Conservation (phyloP, 495 filamentous ascomycete genomes). For the Xylaria flabelliformis region DNA sequence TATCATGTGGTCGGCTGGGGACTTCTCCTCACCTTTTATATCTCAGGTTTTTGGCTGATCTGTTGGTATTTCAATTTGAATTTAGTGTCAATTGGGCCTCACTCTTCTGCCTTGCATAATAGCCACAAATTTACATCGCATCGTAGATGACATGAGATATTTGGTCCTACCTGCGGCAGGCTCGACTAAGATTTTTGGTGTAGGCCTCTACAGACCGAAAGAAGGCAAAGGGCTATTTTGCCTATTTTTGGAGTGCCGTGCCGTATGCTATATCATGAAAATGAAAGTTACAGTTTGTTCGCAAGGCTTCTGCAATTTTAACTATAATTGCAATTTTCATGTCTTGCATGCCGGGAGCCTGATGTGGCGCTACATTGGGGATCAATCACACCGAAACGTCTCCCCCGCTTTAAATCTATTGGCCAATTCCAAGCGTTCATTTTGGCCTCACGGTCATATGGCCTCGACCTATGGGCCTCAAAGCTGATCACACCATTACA, state of each 20-base stretch:
- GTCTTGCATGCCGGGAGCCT: not conserved
- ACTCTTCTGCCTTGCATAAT: not conserved
- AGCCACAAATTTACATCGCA: not conserved
- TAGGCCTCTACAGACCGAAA: not conserved
- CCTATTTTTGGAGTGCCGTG: not conserved
- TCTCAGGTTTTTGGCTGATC: not conserved
- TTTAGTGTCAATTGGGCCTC: not conserved
- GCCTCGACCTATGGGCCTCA: not conserved
- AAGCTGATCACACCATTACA: not conserved
- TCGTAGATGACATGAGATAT: not conserved
- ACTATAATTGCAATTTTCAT: not conserved
- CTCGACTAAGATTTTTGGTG: not conserved
- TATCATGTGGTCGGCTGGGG: not conserved
- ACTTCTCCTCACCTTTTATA: slow-evolving; percentile 5
- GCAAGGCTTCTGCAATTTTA: not conserved
- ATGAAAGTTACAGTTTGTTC: not conserved
- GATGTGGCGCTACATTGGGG: not conserved
- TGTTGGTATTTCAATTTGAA: not conserved
- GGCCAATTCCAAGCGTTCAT: not conserved
- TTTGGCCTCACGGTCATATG: not conserved
- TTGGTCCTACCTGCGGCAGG: not conserved
- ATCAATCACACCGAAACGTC: not conserved
- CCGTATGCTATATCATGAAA: not conserved
- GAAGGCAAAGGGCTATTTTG: not conserved
- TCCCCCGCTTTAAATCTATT: not conserved